phyloP scores from a whole-genome alignment of 768 basidiomycete genomes.

The Boletellus ananas region DNA sequence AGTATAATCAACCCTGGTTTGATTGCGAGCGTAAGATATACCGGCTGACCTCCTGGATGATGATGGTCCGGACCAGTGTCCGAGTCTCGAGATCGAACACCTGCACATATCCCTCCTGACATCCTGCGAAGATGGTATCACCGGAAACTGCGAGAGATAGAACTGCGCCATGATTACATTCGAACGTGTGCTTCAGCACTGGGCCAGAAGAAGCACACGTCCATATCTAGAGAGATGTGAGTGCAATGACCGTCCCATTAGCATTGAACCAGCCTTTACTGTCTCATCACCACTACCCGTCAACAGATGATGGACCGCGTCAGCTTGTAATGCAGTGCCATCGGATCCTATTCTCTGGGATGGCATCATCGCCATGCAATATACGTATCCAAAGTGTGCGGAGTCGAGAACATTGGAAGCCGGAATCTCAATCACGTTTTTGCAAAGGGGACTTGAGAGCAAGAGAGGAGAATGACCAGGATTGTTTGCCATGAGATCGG shows the following conservation, averaged over 20 bases:
- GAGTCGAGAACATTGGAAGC: conserved; percentile 74
- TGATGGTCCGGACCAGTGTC: conserved; percentile 80
- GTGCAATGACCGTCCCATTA: not conserved
- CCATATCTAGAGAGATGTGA: conserved; percentile 54
- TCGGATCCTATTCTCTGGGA: conserved; percentile 38
- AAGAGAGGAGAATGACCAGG: conserved; percentile 31
- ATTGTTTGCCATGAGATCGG: conserved; percentile 67
- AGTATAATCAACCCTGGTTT: not conserved
- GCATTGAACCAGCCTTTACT: conserved; percentile 58
- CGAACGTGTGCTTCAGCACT: conserved; percentile 58
- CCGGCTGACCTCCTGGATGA: conserved; percentile 68
- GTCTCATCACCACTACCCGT: conserved; percentile 91
- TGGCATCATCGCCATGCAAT: conserved; percentile 63
- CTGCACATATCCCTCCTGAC: conserved; percentile 91
- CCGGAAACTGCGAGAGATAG: conserved; percentile 71
- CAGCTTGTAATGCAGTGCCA: conserved; percentile 21
- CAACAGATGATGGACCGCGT: conserved; percentile 48
- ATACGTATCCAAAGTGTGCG: conserved; percentile 94
- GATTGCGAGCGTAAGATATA: not conserved
- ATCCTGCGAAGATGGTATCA: conserved; percentile 86
- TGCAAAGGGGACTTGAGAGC: conserved; percentile 25
- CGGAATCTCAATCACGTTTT: conserved; percentile 48
- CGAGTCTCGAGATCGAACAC: conserved; percentile 90
- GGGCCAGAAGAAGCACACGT: conserved; percentile 46
- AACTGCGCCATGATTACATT: conserved; percentile 74